Base-by-base conservation (phyloP, 768 basidiomycete species). In the Boletus insuetus region DNA sequence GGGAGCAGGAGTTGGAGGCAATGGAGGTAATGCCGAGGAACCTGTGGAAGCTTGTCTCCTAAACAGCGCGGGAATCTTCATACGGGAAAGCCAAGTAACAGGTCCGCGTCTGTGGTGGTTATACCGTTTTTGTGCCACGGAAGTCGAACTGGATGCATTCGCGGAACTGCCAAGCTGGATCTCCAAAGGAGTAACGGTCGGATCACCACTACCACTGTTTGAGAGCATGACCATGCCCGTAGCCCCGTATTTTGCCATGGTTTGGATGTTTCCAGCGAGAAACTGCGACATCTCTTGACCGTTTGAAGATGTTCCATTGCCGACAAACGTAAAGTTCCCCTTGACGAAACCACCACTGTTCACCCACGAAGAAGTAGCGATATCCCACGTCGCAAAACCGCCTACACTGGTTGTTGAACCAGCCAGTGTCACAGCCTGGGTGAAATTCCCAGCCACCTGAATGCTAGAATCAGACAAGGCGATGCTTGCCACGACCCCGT, bases 301-400 rank as follows among this genome's bases (percentile, higher is more conserved):
- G 32, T 68, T 70, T 16, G 69, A 69, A 6, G 81, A 73, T 37
- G 87, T 87, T 42, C 81, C 81, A 50, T 91, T 89, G 24, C 79
- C 79, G 19, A 91, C 76, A 57, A 92, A 82, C 1, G 84, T 74
- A 72, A 95, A 81, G 53, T 76, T 79, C 19, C 91, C 91, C 29
- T 81, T 73, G 31, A 94, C 64, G 63, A 91, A 87, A 4, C 91
- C 88, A 32, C 89, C 86, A 46, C 77, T 80, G 61, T 85, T 87
- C 48, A 82, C 77, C 94, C 94, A 97, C 1, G 77, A 67, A 3
- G 75, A 73, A 22, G 75, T 75, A 1, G 69, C 67, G 24, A 84
- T 74, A 65, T 91, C 80, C 89, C 89, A 98, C 4, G 77, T 72
- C 1, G 91, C 94, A 49, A 93, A 80, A 5, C 95, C 93, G 19